These are phyloP conservation scores for Posidonia oceanica DNA, from an alignment of 116 monocot species.

Conservation along the genomic window DNA sequence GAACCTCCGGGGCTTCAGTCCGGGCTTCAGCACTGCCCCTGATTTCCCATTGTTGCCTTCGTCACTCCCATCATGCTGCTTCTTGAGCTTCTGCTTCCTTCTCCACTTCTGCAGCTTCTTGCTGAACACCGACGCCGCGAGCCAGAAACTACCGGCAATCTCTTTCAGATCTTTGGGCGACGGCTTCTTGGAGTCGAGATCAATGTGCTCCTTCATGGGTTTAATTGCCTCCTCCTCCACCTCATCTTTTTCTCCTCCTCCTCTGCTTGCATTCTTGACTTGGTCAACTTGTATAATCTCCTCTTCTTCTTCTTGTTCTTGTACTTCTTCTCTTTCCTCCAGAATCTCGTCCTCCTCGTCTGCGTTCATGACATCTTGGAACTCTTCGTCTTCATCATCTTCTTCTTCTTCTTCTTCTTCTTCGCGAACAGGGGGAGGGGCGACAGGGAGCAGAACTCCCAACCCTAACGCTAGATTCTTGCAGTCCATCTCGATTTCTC, in stretches of 20 bases:
- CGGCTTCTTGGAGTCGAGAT: constrained; percentile 30
- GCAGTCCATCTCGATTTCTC: no score
- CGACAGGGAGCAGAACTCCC: not conserved
- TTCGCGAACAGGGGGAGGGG: not conserved
- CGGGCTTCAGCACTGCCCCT: not conserved
- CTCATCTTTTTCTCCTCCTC: constrained; percentile 4
- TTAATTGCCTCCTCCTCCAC: constrained; percentile 19
- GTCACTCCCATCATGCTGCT: constrained; percentile 1
- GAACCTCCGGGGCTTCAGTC: not conserved
- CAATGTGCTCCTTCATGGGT: constrained; percentile 64
- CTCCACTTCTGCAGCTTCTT: constrained; percentile 85
- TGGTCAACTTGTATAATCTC: not conserved
- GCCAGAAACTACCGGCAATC: constrained; percentile 63
- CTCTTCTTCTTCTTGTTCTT: not conserved
- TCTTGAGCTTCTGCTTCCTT: constrained; percentile 58
- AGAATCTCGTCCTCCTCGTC: constrained; percentile 1
- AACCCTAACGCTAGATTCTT: no score
- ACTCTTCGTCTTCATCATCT: constrained; percentile 5
- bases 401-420: constrained; percentile 4
- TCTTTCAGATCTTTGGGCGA: constrained; percentile 53
- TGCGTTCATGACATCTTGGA: constrained; percentile 7
- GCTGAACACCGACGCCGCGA: constrained; percentile 61
- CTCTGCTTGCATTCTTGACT: not conserved
- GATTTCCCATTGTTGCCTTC: not conserved
- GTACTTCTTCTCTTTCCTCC: not conserved